These are phyloP conservation scores for Botrytis galanthina DNA, from an alignment of 2,329 filamentous ascomycete species.

Conservation along the genomic window DNA sequence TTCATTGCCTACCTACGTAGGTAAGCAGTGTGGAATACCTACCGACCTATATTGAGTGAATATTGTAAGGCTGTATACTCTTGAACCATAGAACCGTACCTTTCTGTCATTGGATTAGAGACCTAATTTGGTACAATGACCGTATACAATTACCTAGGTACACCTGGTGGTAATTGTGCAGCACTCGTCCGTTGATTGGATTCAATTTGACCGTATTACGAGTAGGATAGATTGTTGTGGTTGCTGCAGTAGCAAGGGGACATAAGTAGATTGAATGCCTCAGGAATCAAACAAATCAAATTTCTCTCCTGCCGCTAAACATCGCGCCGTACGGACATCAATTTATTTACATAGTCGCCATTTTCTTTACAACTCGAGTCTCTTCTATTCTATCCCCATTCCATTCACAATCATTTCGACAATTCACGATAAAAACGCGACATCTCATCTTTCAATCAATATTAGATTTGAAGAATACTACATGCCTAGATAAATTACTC, in stretches of 20 bases:
- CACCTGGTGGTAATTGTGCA: too few relatives aligned
- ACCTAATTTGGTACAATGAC: neutral
- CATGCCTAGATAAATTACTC: conserved; percentile 4
- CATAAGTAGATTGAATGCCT: neutral
- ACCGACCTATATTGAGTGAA: neutral
- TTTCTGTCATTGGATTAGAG: neutral
- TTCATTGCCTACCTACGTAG: neutral
- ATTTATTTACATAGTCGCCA: conserved; percentile 11
- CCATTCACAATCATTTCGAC: neutral
- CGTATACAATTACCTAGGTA: neutral
- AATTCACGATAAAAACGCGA: neutral
- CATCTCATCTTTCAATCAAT: neutral
- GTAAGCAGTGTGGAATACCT: neutral
- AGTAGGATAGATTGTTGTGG: neutral
- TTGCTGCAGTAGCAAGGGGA: neutral
- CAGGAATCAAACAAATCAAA: neutral
- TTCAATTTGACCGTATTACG: neutral
- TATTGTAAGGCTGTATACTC: neutral
- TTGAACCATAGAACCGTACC: neutral
- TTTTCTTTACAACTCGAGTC: conserved; percentile 1
- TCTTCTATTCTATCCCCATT: conserved; percentile 2
- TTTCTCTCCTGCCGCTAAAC: neutral
- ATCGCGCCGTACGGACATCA: neutral
- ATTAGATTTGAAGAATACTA: neutral
- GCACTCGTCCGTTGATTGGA: neutral